Evolutionary conservation across 495 filamentous ascomycete genomes (phyloP), one percentile per base, ranked within the genome.

Genomic region (Cercophora newfieldiana): DNA sequence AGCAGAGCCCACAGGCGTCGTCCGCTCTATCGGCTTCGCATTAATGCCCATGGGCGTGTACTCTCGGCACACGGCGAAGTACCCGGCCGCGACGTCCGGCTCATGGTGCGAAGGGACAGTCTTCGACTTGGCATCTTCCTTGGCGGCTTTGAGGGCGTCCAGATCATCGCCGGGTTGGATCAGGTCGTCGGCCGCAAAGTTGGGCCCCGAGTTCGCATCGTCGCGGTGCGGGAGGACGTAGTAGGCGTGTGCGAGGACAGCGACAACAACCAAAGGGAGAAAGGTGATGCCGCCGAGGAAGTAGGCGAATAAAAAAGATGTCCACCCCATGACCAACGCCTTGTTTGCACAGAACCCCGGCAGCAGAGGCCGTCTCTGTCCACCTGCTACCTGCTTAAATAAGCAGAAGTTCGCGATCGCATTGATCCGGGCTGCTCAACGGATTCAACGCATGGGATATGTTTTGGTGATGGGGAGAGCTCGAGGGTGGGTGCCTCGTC

Each of bases 61-160:
- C 79, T 97, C 93, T 66, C 95, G 86, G 73, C 91, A 96, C 16
- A 98, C 93, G 6, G 93, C 91, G 76, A 99, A 99, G 78, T 96
- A 97, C 51, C 93, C 93, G 12, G 92, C 90, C 1, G 93, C 91
- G 58, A 93, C 91, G 78, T 97, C 92, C n/a, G 88, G 82, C 50
- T 94, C 90, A 61, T 89, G 85, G 33, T 77, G 75, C 67, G 37
- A 44, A 44, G 37, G 3, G 37, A 79, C 63, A 16, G 71, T 30
- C 30, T 77, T 73, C 31, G 85, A 81, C 67, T 75, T 83, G 51
- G 66, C 72, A 29, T 80, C 75, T 50, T 78, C 78, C 49, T 75
- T 80, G 25, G 77, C 78, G 55, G 74, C 75, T 59, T 79, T 78
- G 70, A 80, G 82, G 30, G 75, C 80, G 63, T 77, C 75, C 33